Evolutionary conservation across 495 filamentous ascomycete species (phyloP), one percentile per base, ranked within the genome.

Genomic region (Amorphotheca resinae): DNA sequence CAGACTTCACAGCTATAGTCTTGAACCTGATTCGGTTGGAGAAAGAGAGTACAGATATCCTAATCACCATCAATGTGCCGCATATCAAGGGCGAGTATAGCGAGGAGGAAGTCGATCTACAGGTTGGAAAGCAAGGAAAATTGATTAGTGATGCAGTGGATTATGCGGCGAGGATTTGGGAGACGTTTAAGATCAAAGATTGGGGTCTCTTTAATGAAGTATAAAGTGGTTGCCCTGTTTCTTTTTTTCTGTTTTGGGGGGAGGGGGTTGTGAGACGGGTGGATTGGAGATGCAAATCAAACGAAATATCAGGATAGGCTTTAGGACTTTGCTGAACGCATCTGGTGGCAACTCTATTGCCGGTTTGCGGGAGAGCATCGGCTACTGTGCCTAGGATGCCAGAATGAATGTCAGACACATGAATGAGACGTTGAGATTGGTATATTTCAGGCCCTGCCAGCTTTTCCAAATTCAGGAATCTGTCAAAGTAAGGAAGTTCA

Each of bases 11-110:
- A 3, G 77, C 69, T 21, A 69, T 87, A 38, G 66, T 83, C 41
- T 57, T 87, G 33, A 74, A 74, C 11, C 64, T 95, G 36, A 65
- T 95, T 22, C 64, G 91, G 22, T 66, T 98, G 20, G 73, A 73
- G 61, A 65, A 74, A 49, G 71, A 93, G 60, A 64, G 63, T 48
- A 89, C 91, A 11, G 91, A 98, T 64, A 56, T 98, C n/a, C 58
- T 94, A 20, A 75, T 93, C 43, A 84, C 84, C 22, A 73, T 94
- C 58, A 96, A 96, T 64, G 81, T 94, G 23, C 91, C 88, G 20
- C 79, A 87, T 59, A 72, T 79, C 44, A 63, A 70, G 48, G 70
- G 70, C n/a, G 68, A 74, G 57, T 73, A 79, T 49, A 67, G 72
- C 38, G 69, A 64, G 44, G 73, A 76, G 16, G 80, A 85, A 38